Conservation (phyloP, 140 eudicot genomes). For the Senecio squalidus region DNA sequence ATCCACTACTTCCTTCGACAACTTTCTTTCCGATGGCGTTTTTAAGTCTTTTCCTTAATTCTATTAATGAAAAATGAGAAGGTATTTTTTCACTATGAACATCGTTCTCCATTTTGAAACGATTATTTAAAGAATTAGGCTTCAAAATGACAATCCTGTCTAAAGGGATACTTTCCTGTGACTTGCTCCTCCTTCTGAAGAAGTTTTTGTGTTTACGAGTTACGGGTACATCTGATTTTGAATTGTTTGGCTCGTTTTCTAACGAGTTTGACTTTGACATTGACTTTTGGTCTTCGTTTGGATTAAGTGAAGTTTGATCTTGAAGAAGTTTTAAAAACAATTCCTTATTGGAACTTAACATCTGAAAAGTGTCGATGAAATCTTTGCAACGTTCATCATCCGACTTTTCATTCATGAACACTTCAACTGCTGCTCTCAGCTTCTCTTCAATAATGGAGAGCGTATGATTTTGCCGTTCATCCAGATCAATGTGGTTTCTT, state of each 20-base stretch:
- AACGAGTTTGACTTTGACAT: constrained; percentile 23
- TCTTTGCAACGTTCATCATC: constrained; percentile 43
- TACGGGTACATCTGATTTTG: constrained; percentile 21
- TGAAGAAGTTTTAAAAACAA: constrained; percentile 60
- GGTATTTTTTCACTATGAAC: constrained; percentile 33
- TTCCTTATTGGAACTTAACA: constrained; percentile 61
- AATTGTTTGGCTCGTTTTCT: constrained; percentile 22
- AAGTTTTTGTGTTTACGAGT: constrained; percentile 49
- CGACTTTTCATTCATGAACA: constrained; percentile 44
- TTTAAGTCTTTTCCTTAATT: constrained; percentile 55
- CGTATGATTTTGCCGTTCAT: constrained; percentile 20
- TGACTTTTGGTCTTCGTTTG: constrained; percentile 24
- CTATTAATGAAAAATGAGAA: constrained; percentile 70
- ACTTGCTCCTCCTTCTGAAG: constrained; percentile 74
- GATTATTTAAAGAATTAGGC: constrained; percentile 43
- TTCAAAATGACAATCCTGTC: constrained; percentile 71
- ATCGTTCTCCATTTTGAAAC: constrained; percentile 23
- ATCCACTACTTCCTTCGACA: constrained; percentile 41
- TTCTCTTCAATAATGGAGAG: constrained; percentile 43
- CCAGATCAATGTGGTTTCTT: constrained; percentile 22
- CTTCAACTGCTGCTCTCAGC: constrained; percentile 59
- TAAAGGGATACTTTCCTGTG: constrained; percentile 42
- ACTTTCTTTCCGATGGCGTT: constrained; percentile 53
- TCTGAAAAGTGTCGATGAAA: constrained; percentile 44
- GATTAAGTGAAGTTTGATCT: constrained; percentile 55